Conservation (phyloP, 306 rosid genomes). For the Lathyrus aphaca region DNA sequence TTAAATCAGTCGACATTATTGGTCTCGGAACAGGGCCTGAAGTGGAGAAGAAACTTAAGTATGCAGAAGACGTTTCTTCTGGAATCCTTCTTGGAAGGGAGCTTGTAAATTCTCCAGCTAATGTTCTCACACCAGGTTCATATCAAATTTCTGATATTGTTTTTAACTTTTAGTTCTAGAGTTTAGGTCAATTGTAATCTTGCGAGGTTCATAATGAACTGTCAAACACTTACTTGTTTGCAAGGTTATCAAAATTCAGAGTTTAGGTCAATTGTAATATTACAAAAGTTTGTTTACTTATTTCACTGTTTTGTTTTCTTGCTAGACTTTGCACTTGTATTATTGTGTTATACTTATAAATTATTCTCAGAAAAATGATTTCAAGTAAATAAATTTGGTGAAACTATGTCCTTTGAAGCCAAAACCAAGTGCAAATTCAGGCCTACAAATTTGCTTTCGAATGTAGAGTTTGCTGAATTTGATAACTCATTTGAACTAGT, state of each 20-base stretch:
- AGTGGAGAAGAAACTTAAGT: conserved; percentile 83
- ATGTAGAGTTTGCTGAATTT: not conserved
- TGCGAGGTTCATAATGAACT: too few relatives aligned
- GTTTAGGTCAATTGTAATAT: not conserved
- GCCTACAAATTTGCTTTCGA: not conserved
- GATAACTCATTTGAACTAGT: conserved; percentile 13
- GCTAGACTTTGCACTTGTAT: not conserved
- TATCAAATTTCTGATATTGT: conserved; percentile 22
- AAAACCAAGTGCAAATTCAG: conserved; percentile 6
- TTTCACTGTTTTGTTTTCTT: not conserved
- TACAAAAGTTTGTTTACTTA: not conserved
- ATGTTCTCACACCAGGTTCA: conserved; percentile 97
- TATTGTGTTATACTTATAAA: conserved; percentile 5
- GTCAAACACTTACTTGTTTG: not conserved
- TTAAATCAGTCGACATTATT: conserved; percentile 75
- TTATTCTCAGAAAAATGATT: not conserved
- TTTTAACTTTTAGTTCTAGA: not conserved
- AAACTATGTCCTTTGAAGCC: not conserved
- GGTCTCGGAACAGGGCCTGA: conserved; percentile 92
- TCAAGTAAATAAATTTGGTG: not conserved
- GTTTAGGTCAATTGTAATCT: too few relatives aligned
- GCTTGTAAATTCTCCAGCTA: conserved; percentile 95
- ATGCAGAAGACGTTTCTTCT: conserved; percentile 75
- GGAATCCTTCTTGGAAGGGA: conserved; percentile 86
- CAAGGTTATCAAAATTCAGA: not conserved